These are phyloP conservation scores for Plantago major DNA, from an alignment of 257 asterid genomes.

Conservation along the genomic window DNA sequence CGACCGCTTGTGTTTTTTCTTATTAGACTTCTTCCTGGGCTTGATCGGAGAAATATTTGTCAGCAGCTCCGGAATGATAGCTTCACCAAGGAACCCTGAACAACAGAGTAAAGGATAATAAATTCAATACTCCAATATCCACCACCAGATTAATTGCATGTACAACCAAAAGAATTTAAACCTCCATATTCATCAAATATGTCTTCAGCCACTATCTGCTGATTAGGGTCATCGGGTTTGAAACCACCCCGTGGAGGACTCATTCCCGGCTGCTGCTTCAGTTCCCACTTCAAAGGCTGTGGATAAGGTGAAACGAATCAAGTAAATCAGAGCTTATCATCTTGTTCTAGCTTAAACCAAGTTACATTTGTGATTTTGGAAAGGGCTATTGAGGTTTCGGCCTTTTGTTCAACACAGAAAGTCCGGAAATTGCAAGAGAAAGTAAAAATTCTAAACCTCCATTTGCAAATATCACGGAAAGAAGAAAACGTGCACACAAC, in stretches of 20 bases:
- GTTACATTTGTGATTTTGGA: not conserved
- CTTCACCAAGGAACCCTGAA: constrained; percentile 77
- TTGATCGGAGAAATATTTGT: constrained; percentile 50
- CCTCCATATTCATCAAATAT: constrained; percentile 99
- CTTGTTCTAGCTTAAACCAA: not conserved
- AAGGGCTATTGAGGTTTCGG: not conserved
- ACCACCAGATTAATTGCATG: not conserved
- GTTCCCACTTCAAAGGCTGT: constrained; percentile 87
- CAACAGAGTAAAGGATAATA: not conserved
- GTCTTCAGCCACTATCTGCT: constrained; percentile 98
- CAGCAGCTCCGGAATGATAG: constrained; percentile 64
- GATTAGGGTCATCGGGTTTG: constrained; percentile 76
- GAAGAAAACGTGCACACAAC: too few species aligned
- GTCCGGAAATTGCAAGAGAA: not conserved
- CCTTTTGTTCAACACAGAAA: not conserved
- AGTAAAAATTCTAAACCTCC: not conserved
- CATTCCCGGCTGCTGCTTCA: constrained; percentile 85
- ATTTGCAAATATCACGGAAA: too few species aligned
- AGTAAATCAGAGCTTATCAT: not conserved
- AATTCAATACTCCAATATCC: not conserved
- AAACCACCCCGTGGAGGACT: constrained; percentile 98
- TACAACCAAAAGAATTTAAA: constrained; percentile 13
- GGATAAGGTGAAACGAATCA: not conserved
- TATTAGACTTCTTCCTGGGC: constrained; percentile 43
- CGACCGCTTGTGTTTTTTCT: constrained; percentile 48